Base-by-base conservation (phyloP, 768 basidiomycete genomes). In the Boletellus emodensis region DNA sequence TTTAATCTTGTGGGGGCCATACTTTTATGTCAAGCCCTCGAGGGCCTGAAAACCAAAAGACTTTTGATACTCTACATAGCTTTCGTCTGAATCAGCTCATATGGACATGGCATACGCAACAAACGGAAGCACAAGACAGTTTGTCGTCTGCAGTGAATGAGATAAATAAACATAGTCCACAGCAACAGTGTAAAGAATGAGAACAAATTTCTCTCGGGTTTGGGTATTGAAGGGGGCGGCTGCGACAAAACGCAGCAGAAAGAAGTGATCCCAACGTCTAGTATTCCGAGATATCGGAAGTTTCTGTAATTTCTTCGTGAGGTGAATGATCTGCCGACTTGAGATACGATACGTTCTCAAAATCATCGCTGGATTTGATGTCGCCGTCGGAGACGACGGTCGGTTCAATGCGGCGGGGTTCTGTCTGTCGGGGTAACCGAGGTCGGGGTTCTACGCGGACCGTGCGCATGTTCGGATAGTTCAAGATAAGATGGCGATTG, bases 401-500 rank as follows among this genome's bases (percentile, higher is more conserved):
- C 34, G 66, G 66, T 33, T 69, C 66, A 28, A 67, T 22, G 39
- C 61, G 58, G 52, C 66, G 66, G 42, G 66, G 63, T 37, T 69
- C 66, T 36, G 55, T 39, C 45, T 65, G 65, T 42, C 60, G 59
- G 39, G 47, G 28, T 42, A 49, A 45, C 36, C 57, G 53, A 34
- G 54, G 55, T 39, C 68, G 63, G 30, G 68, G 66, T 20, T 68
- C 68, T 35, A 68, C 66, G 36, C 66, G 66, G 46, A 68, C 68
- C 8, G 62, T 68, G 40, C 68, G 66, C 66, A 68, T 68, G 52
- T 68, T 68, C 48, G 87, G 87, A 57, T 87, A 87, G 66, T 79
- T 78, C 59, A 90, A 65, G 52, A 76, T 76, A 30, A 90, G 75
- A 51, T 72, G 75, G 53, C 76, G 77, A 51, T 77, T 77, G 50